Conservation (phyloP, 805 yeast genomes). For the Teunomyces aglyptinius region DNA sequence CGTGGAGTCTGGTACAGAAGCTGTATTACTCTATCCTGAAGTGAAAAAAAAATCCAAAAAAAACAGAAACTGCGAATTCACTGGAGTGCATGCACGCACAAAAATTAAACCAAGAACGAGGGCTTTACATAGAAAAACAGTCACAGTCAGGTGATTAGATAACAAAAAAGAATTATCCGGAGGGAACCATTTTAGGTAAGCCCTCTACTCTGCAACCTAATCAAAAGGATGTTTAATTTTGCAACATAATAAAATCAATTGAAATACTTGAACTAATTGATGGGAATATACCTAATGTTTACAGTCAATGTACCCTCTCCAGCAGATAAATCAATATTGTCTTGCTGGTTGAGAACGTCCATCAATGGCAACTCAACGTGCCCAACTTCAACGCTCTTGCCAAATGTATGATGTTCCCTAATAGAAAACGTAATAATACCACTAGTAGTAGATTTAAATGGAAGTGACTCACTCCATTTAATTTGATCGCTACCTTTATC, state of each 20-base stretch:
- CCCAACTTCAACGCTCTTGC: slow-evolving; percentile 66
- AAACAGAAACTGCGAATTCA: not conserved
- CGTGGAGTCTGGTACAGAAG: slow-evolving; percentile 4
- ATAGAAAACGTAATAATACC: slow-evolving; percentile 60
- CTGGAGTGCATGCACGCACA: slow-evolving; percentile 3
- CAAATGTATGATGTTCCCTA: slow-evolving; percentile 67
- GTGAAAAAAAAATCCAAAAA: slow-evolving; percentile 2
- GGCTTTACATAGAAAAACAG: slow-evolving; percentile 4
- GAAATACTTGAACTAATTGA: not conserved
- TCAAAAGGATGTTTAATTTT: not conserved
- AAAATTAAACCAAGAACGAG: not conserved
- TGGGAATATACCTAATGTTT: slow-evolving; percentile 27
- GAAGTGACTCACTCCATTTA: slow-evolving; percentile 61
- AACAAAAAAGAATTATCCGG: not conserved
- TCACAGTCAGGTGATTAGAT: slow-evolving; percentile 4
- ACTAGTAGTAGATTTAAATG: slow-evolving; percentile 65
- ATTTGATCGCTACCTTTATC: slow-evolving; percentile 42
- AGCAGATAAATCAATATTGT: slow-evolving; percentile 35
- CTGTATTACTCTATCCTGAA: not conserved
- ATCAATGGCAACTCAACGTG: slow-evolving; percentile 50
- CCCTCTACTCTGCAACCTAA: not conserved
- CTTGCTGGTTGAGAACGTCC: slow-evolving; percentile 48
- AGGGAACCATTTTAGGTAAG: not conserved
- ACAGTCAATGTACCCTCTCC: slow-evolving; percentile 44
- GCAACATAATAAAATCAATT: not conserved